Percentiles rank a stretch among this genome's conserved stretches.
Conservation (phyloP, 768 basidiomycete species). For the Suillus placidus region DNA sequence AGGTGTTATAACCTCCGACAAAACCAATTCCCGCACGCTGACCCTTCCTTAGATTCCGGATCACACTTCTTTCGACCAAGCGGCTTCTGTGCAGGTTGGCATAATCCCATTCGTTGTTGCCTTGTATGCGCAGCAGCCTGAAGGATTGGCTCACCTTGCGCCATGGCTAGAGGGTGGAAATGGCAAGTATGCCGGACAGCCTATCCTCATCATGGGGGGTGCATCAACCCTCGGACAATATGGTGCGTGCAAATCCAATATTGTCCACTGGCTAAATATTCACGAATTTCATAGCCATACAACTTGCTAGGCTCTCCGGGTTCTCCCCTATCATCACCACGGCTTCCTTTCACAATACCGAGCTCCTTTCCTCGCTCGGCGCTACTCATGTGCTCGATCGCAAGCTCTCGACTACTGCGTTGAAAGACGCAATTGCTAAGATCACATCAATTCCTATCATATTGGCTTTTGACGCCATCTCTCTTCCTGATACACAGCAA, state of each 20-base stretch:
- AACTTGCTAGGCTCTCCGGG: slow-evolving; percentile 37
- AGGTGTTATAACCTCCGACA: slow-evolving; percentile 13
- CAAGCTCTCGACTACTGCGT: slow-evolving; percentile 17
- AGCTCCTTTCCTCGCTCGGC: slow-evolving; percentile 37
- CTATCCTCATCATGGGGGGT: slow-evolving; percentile 41
- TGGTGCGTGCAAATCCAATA: slow-evolving; percentile 39
- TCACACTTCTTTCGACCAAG: slow-evolving; percentile 41
- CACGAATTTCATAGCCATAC: slow-evolving; percentile 42
- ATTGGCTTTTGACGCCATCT: slow-evolving; percentile 32
- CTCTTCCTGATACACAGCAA: slow-evolving; percentile 35
- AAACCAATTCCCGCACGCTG: background rate
- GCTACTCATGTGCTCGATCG: slow-evolving; percentile 42
- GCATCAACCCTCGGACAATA: slow-evolving; percentile 41
- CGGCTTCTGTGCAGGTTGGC: slow-evolving; percentile 39
- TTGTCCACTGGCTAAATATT: slow-evolving; percentile 34
- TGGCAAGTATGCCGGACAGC: slow-evolving; percentile 34
- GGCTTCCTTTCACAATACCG: slow-evolving; percentile 38
- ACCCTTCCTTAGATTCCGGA: slow-evolving; percentile 34
- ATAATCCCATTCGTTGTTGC: slow-evolving; percentile 35
- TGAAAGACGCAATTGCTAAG: slow-evolving; percentile 17
- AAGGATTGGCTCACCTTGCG: slow-evolving; percentile 31
- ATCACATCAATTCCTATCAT: slow-evolving; percentile 18
- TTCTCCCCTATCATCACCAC: slow-evolving; percentile 44
- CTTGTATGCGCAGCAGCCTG: slow-evolving; percentile 33
- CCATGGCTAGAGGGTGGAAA: slow-evolving; percentile 38